Evolutionary conservation across 352 stramenopile species (phyloP).

Genomic region (Phytophthora sojae): DNA sequence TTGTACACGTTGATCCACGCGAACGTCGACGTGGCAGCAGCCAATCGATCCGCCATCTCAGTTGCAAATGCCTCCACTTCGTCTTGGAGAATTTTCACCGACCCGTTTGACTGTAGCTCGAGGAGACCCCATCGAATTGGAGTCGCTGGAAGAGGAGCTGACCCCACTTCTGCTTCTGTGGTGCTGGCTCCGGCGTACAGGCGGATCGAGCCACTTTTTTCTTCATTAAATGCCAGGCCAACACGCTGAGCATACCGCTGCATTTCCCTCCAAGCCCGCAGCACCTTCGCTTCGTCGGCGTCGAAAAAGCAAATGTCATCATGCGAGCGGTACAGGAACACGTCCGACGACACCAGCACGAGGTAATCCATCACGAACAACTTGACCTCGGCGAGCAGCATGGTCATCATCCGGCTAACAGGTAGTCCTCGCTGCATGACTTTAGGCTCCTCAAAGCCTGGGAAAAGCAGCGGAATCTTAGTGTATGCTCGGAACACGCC

Average conservation of each 20-base stretch:
- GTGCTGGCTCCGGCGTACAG: conserved; percentile 16
- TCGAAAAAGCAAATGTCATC: conserved; percentile 65
- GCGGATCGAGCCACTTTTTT: conserved; percentile 55
- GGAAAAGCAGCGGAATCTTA: conserved; percentile 51
- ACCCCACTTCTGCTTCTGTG: conserved; percentile 17
- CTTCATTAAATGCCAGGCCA: conserved; percentile 46
- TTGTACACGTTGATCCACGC: conserved; percentile 64
- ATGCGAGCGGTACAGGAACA: conserved; percentile 55
- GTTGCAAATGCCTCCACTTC: conserved; percentile 47
- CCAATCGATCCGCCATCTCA: conserved; percentile 50
- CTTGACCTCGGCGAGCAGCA: conserved; percentile 51
- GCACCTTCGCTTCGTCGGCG: conserved; percentile 35
- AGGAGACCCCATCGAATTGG: conserved; percentile 57
- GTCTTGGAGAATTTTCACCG: conserved; percentile 42
- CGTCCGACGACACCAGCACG: conserved; percentile 37
- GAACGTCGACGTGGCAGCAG: conserved; percentile 39
- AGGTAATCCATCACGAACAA: conserved; percentile 61
- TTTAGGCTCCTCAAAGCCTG: conserved; percentile 34
- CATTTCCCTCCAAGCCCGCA: conserved; percentile 51
- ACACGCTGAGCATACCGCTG: conserved; percentile 26
- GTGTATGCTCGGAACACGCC: conserved; percentile 48
- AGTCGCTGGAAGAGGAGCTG: conserved; percentile 36
- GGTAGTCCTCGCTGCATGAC: conserved; percentile 48
- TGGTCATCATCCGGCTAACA: conserved; percentile 45
- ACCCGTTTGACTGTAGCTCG: conserved; percentile 49